These are phyloP conservation scores for Pichia sp. DNA, from an alignment of 1,139 yeast species.

Conservation along the genomic window DNA sequence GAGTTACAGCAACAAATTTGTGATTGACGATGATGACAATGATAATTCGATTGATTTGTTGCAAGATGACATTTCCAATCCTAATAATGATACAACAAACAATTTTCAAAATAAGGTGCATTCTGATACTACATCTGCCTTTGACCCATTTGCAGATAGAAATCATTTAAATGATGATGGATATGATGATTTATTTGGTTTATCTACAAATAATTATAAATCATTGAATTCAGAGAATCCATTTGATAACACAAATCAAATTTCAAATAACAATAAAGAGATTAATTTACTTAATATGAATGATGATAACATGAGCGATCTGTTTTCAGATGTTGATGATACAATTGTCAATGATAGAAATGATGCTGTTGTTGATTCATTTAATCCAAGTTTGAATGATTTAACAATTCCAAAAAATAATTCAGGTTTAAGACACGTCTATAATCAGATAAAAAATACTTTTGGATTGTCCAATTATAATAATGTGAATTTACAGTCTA, in stretches of 20 bases:
- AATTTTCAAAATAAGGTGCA: background rate
- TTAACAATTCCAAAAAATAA: slow-evolving; percentile 8
- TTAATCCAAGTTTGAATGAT: slow-evolving; percentile 6
- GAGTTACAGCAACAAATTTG: slow-evolving; percentile 15
- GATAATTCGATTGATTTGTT: slow-evolving; percentile 14
- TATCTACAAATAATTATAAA: slow-evolving; percentile 1
- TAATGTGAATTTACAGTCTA: slow-evolving; percentile 18
- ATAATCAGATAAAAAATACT: slow-evolving; percentile 22
- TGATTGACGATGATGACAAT: slow-evolving; percentile 17
- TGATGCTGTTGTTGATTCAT: slow-evolving; percentile 1
- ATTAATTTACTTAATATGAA: background rate
- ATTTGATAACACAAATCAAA: slow-evolving; percentile 8
- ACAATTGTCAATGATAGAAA: slow-evolving; percentile 11
- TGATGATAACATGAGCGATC: slow-evolving; percentile 8
- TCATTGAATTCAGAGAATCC: slow-evolving; percentile 11
- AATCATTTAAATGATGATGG: slow-evolving; percentile 5
- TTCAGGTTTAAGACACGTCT: slow-evolving; percentile 22
- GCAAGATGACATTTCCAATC: slow-evolving; percentile 1
- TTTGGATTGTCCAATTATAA: slow-evolving; percentile 24
- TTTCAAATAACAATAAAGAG: background rate
- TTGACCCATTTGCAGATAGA: slow-evolving; percentile 18
- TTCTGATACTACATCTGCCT: slow-evolving; percentile 1
- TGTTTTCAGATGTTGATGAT: slow-evolving; percentile 14
- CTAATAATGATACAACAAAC: background rate
- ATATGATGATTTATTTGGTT: slow-evolving; percentile 3